Conservation (phyloP, 805 yeast genomes). For the Barnettozyma pratensis region DNA sequence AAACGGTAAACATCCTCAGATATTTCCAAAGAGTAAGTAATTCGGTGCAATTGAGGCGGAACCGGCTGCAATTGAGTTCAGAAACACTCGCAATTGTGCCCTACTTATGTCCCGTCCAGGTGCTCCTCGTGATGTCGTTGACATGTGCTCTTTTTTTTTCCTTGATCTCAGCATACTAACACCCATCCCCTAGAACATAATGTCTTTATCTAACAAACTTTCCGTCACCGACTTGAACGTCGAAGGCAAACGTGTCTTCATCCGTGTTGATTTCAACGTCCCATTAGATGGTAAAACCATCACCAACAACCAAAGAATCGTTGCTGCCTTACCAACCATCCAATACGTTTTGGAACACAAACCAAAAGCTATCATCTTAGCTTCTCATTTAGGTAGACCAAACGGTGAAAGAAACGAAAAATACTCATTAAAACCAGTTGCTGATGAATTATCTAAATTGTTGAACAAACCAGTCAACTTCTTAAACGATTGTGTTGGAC, state of each 20-base stretch:
- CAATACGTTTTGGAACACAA: conserved; percentile 87
- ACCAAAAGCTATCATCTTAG: conserved; percentile 88
- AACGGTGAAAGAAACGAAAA: conserved; percentile 86
- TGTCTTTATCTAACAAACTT: conserved; percentile 93
- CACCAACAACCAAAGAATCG: conserved; percentile 99
- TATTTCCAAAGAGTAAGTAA: background rate
- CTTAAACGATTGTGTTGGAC: conserved; percentile 89
- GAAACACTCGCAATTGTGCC: background rate
- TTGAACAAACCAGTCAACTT: conserved; percentile 72
- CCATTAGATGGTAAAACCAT: conserved; percentile 94
- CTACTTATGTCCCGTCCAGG: background rate
- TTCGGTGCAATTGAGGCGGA: background rate
- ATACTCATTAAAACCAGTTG: conserved; percentile 91
- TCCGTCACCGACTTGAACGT: conserved; percentile 88
- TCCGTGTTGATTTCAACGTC: conserved; percentile 95
- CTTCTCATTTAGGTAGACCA: conserved; percentile 99
- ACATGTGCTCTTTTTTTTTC: background rate
- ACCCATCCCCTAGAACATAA: conserved; percentile 23
- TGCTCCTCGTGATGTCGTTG: background rate
- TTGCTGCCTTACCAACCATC: conserved; percentile 98
- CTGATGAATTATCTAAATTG: conserved; percentile 78
- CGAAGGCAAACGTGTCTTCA: conserved; percentile 91
- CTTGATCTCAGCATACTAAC: background rate
- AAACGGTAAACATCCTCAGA: background rate
- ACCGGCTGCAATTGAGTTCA: background rate